These are phyloP conservation scores for Biscogniauxia sp. DNA, from an alignment of 2,329 filamentous ascomycete species.

Conservation along the genomic window DNA sequence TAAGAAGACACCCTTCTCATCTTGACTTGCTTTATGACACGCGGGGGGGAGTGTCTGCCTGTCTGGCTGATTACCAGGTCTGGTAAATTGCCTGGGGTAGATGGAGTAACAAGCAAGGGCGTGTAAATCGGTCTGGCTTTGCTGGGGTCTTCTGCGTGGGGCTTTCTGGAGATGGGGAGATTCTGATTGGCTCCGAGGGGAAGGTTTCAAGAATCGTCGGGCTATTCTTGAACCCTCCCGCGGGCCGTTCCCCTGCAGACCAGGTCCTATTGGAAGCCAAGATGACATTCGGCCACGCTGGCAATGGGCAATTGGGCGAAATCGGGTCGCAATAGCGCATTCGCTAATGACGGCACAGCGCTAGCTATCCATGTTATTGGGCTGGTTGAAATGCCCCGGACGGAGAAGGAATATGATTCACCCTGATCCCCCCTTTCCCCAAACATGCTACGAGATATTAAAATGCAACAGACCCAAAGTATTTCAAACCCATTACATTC, in stretches of 20 bases:
- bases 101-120: neutral
- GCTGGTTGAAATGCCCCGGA: slow-evolving; percentile 7
- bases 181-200: slow-evolving; percentile 15
- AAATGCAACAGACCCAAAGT: neutral
- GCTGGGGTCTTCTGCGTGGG: neutral
- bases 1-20: neutral
- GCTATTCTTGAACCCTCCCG: slow-evolving; percentile 17
- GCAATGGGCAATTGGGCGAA: slow-evolving; percentile 16
- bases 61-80: neutral
- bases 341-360: slow-evolving; percentile 3
- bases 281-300: slow-evolving; percentile 15
- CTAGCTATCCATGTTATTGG: neutral
- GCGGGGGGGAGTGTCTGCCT: neutral
- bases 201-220: slow-evolving; percentile 13
- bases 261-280: neutral
- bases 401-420: neutral
- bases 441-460: neutral
- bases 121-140: too few relatives aligned
- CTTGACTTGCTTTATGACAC: neutral
- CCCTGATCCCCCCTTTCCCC: too few relatives aligned
- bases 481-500: neutral
- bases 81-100: neutral
- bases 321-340: neutral
- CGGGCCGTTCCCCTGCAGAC: slow-evolving; percentile 17
- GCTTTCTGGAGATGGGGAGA: slow-evolving; percentile 3